Base-by-base conservation (phyloP, 345 rosid genomes). In the Combretum micranthum region DNA sequence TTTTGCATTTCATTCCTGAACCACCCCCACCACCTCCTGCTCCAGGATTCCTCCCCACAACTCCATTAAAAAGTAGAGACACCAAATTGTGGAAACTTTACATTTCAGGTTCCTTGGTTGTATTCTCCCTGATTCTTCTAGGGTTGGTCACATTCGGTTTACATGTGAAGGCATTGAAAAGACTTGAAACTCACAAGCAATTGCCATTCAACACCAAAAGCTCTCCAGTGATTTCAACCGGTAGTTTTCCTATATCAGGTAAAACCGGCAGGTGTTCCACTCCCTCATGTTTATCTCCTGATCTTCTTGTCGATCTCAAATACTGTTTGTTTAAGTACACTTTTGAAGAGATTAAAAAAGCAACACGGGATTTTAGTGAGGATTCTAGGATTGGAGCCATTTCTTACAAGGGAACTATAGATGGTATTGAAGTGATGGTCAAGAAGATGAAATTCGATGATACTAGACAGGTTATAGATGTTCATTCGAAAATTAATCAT, bases 401-500 rank as follows among this genome's bases (percentile, higher is more conserved):
- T 21, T 22, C 67, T 32, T 73, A 73, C 37, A 77, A 55, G 47
- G 85, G 77, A 1, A 18, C 20, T 66, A 63, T 79, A 12, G 74
- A 72, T 52, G 60, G 65, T 52, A 64, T 22, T 12, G 77, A 66
- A 15, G 66, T 73, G 50, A 69, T 84, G 82, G 75, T 84, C 70
- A 71, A 73, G 69, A 70, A 64, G 39, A 69, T 77, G 77, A 69
- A 56, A 21, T 63, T 76, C 44, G 77, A 77, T 51, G 85, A 77
- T 12, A 72, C 72, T 9, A 66, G 73, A 1, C 65, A 47, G 46
- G 70, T 79, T 12, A 77, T 81, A 15, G 77, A 77, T 26, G 67
- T 66, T 44, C 82, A 74, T 60, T 75, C 83, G 4, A 81, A 65
- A 57, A 79, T 84, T 62, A 81, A 81, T 63, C 83, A 81, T 69